Evolutionary conservation across 768 basidiomycete species (phyloP).

Genomic region (Pulveroboletus sp.): DNA sequence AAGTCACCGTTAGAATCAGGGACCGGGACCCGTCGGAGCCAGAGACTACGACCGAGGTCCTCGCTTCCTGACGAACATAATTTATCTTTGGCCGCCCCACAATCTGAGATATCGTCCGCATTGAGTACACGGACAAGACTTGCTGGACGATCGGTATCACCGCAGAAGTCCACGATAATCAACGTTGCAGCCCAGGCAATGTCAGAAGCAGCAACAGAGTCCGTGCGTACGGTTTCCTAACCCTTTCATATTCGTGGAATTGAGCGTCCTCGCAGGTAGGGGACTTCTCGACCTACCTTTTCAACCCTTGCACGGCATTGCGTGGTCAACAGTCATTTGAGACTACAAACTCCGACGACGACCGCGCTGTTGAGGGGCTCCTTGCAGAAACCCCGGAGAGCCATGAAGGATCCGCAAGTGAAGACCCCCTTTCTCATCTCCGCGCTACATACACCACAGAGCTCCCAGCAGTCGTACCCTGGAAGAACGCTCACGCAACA

Average conservation of each 20-base stretch:
- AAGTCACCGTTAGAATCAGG: slow-evolving; percentile 34
- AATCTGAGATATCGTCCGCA: slow-evolving; percentile 27
- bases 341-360: slow-evolving; percentile 34
- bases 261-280: slow-evolving; percentile 28
- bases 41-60: slow-evolving; percentile 31
- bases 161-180: slow-evolving; percentile 25
- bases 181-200: slow-evolving; percentile 18
- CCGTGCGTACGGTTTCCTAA: slow-evolving; percentile 28
- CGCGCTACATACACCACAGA: slow-evolving; percentile 33
- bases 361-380: slow-evolving; percentile 31
- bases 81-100: slow-evolving; percentile 24
- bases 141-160: slow-evolving; percentile 32
- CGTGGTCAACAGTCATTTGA: slow-evolving; percentile 31
- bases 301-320: slow-evolving; percentile 26
- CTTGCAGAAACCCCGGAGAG: slow-evolving; percentile 31
- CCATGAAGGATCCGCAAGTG: slow-evolving; percentile 27
- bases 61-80: slow-evolving; percentile 27
- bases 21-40: slow-evolving; percentile 31
- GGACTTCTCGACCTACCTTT: slow-evolving; percentile 20
- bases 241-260: slow-evolving; percentile 27
- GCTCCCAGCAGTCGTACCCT: slow-evolving; percentile 30
- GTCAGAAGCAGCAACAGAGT: slow-evolving; percentile 25
- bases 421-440: slow-evolving; percentile 33
- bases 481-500: slow-evolving; percentile 32
- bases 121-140: slow-evolving; percentile 28